A percentile compares a stretch with the other conserved stretches of the same genome.
phyloP scores from a whole-genome alignment of 1,284 basidiomycete genomes.

The Leccinum huronense region DNA sequence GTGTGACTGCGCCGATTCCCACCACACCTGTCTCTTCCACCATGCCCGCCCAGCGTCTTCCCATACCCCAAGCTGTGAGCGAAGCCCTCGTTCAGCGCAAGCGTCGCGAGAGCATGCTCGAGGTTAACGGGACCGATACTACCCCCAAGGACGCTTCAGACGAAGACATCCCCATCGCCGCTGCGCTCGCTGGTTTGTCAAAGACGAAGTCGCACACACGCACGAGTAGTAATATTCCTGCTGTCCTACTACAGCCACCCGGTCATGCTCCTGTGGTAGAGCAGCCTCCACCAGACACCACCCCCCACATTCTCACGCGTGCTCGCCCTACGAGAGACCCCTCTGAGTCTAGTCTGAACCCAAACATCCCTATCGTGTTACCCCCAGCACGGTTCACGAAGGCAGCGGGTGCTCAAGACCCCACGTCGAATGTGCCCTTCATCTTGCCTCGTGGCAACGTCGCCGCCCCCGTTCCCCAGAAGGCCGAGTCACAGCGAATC shows the following conservation, averaged over 20 bases:
- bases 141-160: slow-evolving; percentile 33
- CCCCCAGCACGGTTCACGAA: slow-evolving; percentile 30
- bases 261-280: slow-evolving; percentile 37
- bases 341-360: slow-evolving; percentile 25
- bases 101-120: slow-evolving; percentile 57
- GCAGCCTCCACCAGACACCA: slow-evolving; percentile 30
- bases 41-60: slow-evolving; percentile 41
- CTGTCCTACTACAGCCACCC: slow-evolving; percentile 64
- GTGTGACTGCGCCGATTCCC: slow-evolving; percentile 68
- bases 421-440: slow-evolving; percentile 25
- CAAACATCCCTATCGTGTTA: slow-evolving; percentile 32
- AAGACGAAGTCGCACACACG: slow-evolving; percentile 36
- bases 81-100: slow-evolving; percentile 70
- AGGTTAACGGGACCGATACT: slow-evolving; percentile 41
- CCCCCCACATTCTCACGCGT: slow-evolving; percentile 65
- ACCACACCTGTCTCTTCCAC: slow-evolving; percentile 50
- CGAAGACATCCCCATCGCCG: slow-evolving; percentile 57
- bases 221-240: slow-evolving; percentile 38
- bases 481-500: slow-evolving; percentile 48
- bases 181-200: slow-evolving; percentile 33
- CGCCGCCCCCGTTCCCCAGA: slow-evolving; percentile 48
- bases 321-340: slow-evolving; percentile 39
- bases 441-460: slow-evolving; percentile 38
- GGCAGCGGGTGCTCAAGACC: slow-evolving; percentile 19
- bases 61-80: slow-evolving; percentile 66